Conservation (phyloP, 768 basidiomycete species). For the Mycena metata region DNA sequence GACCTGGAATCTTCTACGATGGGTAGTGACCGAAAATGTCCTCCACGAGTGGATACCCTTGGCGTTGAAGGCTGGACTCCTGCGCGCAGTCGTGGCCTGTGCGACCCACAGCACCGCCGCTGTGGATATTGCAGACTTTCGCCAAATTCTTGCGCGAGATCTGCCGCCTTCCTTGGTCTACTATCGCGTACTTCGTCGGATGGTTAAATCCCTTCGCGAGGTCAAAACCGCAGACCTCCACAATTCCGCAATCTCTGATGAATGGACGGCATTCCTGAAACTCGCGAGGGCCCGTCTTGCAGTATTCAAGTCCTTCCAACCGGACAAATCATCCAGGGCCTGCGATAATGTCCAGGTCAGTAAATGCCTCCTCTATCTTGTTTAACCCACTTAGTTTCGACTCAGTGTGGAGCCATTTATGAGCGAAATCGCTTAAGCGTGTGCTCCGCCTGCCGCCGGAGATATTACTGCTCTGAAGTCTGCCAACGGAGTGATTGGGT, state of each 20-base stretch:
- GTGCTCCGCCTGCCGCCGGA: slow-evolving; percentile 4
- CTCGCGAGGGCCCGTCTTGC: slow-evolving; percentile 13
- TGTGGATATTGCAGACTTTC: background rate
- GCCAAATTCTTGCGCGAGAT: background rate
- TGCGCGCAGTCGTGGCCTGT: slow-evolving; percentile 14
- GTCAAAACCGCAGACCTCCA: background rate
- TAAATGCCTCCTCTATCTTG: background rate
- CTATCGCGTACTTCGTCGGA: background rate
- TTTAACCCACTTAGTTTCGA: background rate
- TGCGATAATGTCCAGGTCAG: slow-evolving; percentile 13
- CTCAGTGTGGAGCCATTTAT: slow-evolving; percentile 2
- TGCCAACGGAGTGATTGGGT: slow-evolving; percentile 16
- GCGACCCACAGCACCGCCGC: background rate
- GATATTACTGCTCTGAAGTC: slow-evolving; percentile 14
- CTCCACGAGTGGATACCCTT: background rate
- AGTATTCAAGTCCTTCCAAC: background rate
- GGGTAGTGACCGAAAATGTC: background rate
- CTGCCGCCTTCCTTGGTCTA: slow-evolving; percentile 8
- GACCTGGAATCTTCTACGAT: slow-evolving; percentile 10
- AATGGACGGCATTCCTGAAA: slow-evolving; percentile 11
- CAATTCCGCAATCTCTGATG: background rate
- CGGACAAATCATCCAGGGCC: background rate
- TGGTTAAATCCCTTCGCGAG: background rate
- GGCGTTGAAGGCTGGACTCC: slow-evolving; percentile 7
- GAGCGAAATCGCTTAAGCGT: background rate